Evolutionary conservation across 1,284 basidiomycete species (phyloP).

Genomic region (Apiotrichum sp.): DNA sequence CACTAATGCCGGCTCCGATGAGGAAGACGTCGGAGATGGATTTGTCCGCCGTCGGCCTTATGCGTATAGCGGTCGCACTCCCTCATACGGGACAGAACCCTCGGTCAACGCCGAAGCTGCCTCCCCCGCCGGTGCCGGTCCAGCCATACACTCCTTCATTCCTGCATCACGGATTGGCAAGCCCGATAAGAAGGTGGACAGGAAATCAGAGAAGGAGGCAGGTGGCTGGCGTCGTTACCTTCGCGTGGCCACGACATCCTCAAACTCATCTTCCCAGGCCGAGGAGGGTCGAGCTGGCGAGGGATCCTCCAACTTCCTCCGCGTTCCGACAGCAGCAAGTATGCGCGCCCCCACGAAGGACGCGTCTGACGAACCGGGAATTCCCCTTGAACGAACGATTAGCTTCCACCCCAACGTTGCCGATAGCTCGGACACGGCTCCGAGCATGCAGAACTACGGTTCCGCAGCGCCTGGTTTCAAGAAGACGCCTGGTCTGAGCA

Average conservation of each 20-base stretch:
- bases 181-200: neutral
- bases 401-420: constrained; percentile 38
- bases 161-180: constrained; percentile 7
- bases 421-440: constrained; percentile 36
- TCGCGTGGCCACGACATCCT: constrained; percentile 7
- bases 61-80: constrained; percentile 1
- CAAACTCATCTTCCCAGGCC: neutral
- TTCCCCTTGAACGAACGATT: constrained; percentile 23
- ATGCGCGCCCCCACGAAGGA: neutral
- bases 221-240: constrained; percentile 16
- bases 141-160: constrained; percentile 16
- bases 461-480: constrained; percentile 34
- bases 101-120: neutral
- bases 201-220: neutral
- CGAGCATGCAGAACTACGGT: constrained; percentile 35
- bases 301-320: constrained; percentile 7
- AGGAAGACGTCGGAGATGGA: constrained; percentile 12
- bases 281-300: constrained; percentile 9
- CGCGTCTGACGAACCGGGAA: constrained; percentile 2
- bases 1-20: constrained; percentile 14
- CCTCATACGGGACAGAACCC: too few species aligned
- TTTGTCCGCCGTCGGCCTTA: constrained; percentile 7
- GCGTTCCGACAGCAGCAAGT: neutral
- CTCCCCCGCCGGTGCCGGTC: neutral
- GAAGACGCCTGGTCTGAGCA: constrained; percentile 32